Conservation (phyloP, 768 basidiomycete species). For the Rhizopogon roseolus region DNA sequence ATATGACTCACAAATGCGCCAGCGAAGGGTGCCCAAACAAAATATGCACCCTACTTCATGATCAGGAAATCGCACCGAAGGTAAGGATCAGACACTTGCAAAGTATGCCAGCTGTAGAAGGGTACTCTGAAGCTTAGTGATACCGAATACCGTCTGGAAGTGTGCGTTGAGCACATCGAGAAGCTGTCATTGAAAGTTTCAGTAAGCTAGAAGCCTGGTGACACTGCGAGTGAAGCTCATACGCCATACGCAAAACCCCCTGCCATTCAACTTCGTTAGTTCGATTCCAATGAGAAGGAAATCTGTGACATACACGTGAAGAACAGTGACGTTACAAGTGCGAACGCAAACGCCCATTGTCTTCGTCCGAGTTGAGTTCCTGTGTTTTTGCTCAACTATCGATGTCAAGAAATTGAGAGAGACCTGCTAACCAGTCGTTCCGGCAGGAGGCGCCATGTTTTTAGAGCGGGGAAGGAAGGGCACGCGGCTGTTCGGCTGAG, state of each 20-base stretch:
- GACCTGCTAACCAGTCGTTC: slow-evolving; percentile 35
- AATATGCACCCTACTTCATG: slow-evolving; percentile 46
- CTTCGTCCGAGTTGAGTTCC: slow-evolving; percentile 38
- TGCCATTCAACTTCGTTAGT: slow-evolving; percentile 10
- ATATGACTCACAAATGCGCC: slow-evolving; percentile 45
- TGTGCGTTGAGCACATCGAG: slow-evolving; percentile 69
- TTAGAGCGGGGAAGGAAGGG: slow-evolving; percentile 3
- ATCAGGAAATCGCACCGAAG: not conserved
- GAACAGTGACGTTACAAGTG: slow-evolving; percentile 69
- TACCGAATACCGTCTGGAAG: slow-evolving; percentile 66
- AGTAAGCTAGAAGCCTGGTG: not conserved
- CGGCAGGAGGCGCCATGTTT: slow-evolving; percentile 32
- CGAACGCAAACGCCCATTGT: slow-evolving; percentile 55
- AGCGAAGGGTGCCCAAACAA: slow-evolving; percentile 56
- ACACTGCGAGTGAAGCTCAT: slow-evolving; percentile 17
- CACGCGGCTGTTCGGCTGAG: not conserved
- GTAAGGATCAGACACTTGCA: slow-evolving; percentile 27
- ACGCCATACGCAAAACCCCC: slow-evolving; percentile 71
- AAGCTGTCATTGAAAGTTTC: slow-evolving; percentile 32
- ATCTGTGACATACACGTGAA: slow-evolving; percentile 52
- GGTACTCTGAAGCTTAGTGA: slow-evolving; percentile 67
- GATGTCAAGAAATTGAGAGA: not conserved
- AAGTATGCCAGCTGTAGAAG: slow-evolving; percentile 74
- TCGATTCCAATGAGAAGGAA: not conserved
- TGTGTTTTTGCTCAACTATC: slow-evolving; percentile 2